Evolutionary conservation across 495 filamentous ascomycete genomes (phyloP).

Genomic region (Patellaria atrata): DNA sequence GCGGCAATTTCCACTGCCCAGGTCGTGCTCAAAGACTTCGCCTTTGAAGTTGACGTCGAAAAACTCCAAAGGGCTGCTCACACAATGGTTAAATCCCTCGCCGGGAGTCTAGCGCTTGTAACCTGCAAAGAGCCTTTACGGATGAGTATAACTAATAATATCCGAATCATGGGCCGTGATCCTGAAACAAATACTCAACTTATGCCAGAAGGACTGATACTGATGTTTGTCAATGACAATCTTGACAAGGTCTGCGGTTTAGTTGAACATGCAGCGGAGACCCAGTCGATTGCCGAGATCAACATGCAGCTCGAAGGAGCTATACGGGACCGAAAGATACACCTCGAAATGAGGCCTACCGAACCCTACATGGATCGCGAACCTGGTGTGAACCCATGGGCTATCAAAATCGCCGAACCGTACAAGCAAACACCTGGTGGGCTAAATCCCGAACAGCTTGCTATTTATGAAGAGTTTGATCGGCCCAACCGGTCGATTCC

Average conservation of each 20-base stretch:
- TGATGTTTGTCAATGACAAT: slow-evolving; percentile 98
- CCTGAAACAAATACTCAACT: slow-evolving; percentile 63
- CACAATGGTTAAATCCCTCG: slow-evolving; percentile 81
- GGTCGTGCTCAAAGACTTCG: slow-evolving; percentile 90
- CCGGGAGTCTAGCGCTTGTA: slow-evolving; percentile 86
- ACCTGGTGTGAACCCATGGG: slow-evolving; percentile 64
- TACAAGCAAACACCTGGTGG: slow-evolving; percentile 69
- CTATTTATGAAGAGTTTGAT: slow-evolving; percentile 91
- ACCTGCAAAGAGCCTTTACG: slow-evolving; percentile 94
- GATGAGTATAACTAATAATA: slow-evolving; percentile 91
- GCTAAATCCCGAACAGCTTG: slow-evolving; percentile 81
- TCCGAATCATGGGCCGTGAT: slow-evolving; percentile 60
- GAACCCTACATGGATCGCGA: slow-evolving; percentile 70
- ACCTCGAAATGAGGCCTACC: slow-evolving; percentile 52
- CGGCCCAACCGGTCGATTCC: slow-evolving; percentile 54
- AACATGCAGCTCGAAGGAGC: slow-evolving; percentile 74
- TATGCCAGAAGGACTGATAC: slow-evolving; percentile 70
- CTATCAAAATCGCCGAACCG: slow-evolving; percentile 75
- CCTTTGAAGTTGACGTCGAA: slow-evolving; percentile 79
- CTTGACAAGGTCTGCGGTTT: slow-evolving; percentile 81
- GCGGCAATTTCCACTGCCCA: slow-evolving; percentile 89
- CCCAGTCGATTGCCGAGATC: slow-evolving; percentile 83
- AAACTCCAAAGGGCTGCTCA: slow-evolving; percentile 70
- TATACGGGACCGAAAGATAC: slow-evolving; percentile 56
- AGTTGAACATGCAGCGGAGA: slow-evolving; percentile 87